Base-by-base conservation (phyloP, 352 stramenopile genomes). In the Phytophthora foliorum region DNA sequence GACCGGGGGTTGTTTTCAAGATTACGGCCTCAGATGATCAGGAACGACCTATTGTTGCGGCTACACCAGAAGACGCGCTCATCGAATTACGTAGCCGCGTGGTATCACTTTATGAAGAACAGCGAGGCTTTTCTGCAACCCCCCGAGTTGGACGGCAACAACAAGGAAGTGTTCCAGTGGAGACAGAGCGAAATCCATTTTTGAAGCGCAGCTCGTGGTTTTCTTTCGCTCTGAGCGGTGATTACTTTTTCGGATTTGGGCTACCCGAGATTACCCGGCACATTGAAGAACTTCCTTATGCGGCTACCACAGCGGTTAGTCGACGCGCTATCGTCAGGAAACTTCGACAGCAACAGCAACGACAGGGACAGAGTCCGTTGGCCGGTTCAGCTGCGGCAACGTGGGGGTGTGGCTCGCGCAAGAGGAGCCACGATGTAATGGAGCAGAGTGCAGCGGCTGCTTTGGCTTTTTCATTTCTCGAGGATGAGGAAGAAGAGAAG, bases 161-260 rank as follows among this genome's bases (percentile, higher is more conserved):
- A 14, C 19, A 32, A n/a, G 42, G 11, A 10, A 57, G 24, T 27
- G 7, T 25, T 44, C 13, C 36, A 17, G 45, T 54, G 22, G 69
- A 74, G 27, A 62, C 59, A 6, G 82, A 80, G n/a, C 64, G 64
- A 36, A 94, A 94, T 38, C 87, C 86, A 22, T 92, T 96, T 42
- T 57, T 93, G 49, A 85, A 81, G 48, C 83, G 88, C 2, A 90
- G 75, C 6, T 94, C 86, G 27, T 95, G 89, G 89, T 88, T 86
- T 54, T 93, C 85, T 19, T 97, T 92, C 54, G 84, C 87, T 7
- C 54, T 97, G 3, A 70, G 81, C 11, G 87, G 89, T 10, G 72
- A 82, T 27, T 89, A 94, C 45, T 97, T 97, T 54, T 97, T 96
- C 65, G 90, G 90, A 0, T 89, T 96, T 51, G 82, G 86, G 0